These are phyloP conservation scores for Hordeum vulgare DNA, from an alignment of 176 grass and related monocot genomes.

Conservation along the genomic window MorexV3_pseudomolecules_assembly NC_058521.1:451332648-451333147, in stretches of 20 bases:
- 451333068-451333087: conserved; percentile 36
- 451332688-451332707: conserved; percentile 36
- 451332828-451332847: conserved; percentile 59
- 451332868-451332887: conserved; percentile 75
- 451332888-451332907: conserved; percentile 46
- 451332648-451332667: conserved; percentile 62
- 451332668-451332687: conserved; percentile 67
- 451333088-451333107: conserved; percentile 30
- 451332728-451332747: conserved; percentile 39
- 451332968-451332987: conserved; percentile 57
- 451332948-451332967: conserved; percentile 48
- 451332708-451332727: conserved; percentile 19
- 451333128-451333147: neutral
- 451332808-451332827: conserved; percentile 30
- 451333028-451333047: conserved; percentile 24
- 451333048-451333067: neutral
- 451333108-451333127: neutral
- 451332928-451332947: conserved; percentile 40
- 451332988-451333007: conserved; percentile 43
- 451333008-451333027: neutral
- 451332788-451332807: conserved; percentile 52
- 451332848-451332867: conserved; percentile 43
- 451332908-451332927: conserved; percentile 22
- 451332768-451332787: conserved; percentile 66
- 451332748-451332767: conserved; percentile 56